Percentiles rank a stretch among this genome's conserved stretches.
Evolutionary conservation across 768 basidiomycete species (phyloP).

Genomic region (Lactifluus subvellereus): DNA sequence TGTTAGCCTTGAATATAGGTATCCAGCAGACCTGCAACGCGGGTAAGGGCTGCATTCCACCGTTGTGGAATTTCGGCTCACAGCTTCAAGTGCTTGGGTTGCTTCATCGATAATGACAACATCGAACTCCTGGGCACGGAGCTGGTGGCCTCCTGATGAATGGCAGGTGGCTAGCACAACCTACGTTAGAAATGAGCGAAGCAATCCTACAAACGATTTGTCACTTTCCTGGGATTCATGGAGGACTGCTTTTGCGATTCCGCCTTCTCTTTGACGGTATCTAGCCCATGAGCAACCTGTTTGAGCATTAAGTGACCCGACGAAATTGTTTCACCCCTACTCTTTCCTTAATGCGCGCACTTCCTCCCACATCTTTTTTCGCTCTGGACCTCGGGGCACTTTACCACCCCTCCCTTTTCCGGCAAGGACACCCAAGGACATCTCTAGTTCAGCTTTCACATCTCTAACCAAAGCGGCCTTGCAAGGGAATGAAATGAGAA

Average conservation of each 20-base stretch:
- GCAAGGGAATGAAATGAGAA: neutral
- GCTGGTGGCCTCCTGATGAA: constrained; percentile 80
- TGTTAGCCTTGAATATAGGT: constrained; percentile 87
- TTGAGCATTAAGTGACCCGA: neutral
- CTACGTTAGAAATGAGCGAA: constrained; percentile 33
- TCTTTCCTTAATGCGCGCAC: constrained; percentile 86
- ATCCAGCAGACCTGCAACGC: constrained; percentile 79
- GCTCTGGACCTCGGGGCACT: constrained; percentile 60
- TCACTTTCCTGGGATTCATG: constrained; percentile 62
- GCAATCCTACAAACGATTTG: neutral
- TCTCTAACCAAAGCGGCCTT: constrained; percentile 82
- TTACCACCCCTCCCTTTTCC: constrained; percentile 73
- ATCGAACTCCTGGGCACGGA: constrained; percentile 77
- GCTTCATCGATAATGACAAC: constrained; percentile 97
- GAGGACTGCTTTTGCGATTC: constrained; percentile 77
- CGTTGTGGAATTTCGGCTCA: constrained; percentile 33
- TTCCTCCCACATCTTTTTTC: constrained; percentile 83
- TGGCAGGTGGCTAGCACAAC: constrained; percentile 93
- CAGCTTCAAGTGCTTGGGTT: constrained; percentile 93
- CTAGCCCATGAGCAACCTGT: constrained; percentile 35
- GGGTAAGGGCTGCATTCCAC: neutral
- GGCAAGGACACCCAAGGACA: constrained; percentile 55
- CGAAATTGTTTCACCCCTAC: constrained; percentile 38
- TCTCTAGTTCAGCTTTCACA: constrained; percentile 81
- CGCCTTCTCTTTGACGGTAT: constrained; percentile 83